Conservation (phyloP, 2,329 filamentous ascomycete genomes). For the Aspergillus sp. region DNA sequence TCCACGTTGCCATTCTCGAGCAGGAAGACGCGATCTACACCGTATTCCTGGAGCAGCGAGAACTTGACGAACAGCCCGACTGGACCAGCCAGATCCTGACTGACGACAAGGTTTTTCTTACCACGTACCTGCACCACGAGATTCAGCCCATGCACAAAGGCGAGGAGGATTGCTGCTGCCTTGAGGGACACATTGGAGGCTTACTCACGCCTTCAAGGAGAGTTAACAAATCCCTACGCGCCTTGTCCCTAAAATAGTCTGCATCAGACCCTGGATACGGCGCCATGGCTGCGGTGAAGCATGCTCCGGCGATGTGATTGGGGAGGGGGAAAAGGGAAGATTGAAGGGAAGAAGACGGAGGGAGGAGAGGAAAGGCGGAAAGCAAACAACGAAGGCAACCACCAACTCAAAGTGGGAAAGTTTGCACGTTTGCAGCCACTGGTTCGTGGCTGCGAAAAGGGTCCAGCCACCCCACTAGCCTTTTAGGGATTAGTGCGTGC, state of each 20-base stretch:
- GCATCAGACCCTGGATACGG: slow-evolving; percentile 48
- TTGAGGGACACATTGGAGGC: slow-evolving; percentile 30
- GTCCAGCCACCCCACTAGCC: slow-evolving; percentile 23
- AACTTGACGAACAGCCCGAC: slow-evolving; percentile 93
- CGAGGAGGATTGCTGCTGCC: slow-evolving; percentile 1
- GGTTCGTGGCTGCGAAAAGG: slow-evolving; percentile 14
- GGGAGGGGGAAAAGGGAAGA: slow-evolving; percentile 5
- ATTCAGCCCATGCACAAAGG: slow-evolving; percentile 23
- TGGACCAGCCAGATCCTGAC: slow-evolving; percentile 84
- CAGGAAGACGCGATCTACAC: slow-evolving; percentile 96
- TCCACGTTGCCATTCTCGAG: slow-evolving; percentile 95
- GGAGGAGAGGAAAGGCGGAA: slow-evolving; percentile 8
- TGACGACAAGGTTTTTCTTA: slow-evolving; percentile 97
- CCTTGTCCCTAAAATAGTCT: slow-evolving; percentile 54
- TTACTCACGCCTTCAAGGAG: slow-evolving; percentile 91
- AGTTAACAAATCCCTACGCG: slow-evolving; percentile 83
- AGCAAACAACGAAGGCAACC: slow-evolving; percentile 13
- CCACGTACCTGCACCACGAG: slow-evolving; percentile 74
- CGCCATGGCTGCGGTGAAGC: slow-evolving; percentile 39
- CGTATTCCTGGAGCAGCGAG: slow-evolving; percentile 92
- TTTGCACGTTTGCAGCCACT: slow-evolving; percentile 8
- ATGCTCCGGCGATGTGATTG: slow-evolving; percentile 17
- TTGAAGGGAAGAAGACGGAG: slow-evolving; percentile 4
- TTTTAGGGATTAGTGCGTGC: slow-evolving; percentile 20
- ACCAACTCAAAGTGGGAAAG: slow-evolving; percentile 6